phyloP scores from a whole-genome alignment of 441 rosid genomes.

The Syzygium syzygioides region DNA sequence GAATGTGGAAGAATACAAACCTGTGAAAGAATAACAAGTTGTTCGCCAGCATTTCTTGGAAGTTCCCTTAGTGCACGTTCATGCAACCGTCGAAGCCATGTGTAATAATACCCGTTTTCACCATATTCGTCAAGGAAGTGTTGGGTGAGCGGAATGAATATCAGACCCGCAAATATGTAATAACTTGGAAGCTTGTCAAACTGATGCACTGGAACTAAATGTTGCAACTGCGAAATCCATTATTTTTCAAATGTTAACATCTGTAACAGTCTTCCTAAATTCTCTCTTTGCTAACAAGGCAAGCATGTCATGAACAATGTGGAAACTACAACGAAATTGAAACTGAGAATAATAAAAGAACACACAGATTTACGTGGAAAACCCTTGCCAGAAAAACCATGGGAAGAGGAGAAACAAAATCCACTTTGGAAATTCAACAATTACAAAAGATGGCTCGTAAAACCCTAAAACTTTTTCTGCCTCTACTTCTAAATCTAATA shows the following conservation, averaged over 20 bases:
- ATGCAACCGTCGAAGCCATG: conserved; percentile 67
- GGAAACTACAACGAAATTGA: too few relatives aligned
- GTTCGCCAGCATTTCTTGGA: conserved; percentile 63
- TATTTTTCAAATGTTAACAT: background rate
- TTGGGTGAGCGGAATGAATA: conserved; percentile 72
- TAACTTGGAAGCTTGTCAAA: conserved; percentile 79
- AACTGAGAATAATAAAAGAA: too few relatives aligned
- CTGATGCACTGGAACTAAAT: conserved; percentile 79
- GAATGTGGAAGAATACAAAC: conserved; percentile 24
- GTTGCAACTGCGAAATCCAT: conserved; percentile 54
- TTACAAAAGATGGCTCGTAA: too few relatives aligned
- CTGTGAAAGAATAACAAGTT: conserved; percentile 84
- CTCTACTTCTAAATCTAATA: too few relatives aligned
- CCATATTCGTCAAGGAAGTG: conserved; percentile 85
- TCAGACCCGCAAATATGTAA: conserved; percentile 80
- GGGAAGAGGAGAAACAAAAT: too few relatives aligned
- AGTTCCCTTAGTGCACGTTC: conserved; percentile 68
- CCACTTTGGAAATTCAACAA: too few relatives aligned
- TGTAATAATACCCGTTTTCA: conserved; percentile 76
- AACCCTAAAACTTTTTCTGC: too few relatives aligned
- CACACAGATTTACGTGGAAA: too few relatives aligned
- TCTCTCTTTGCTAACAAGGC: background rate
- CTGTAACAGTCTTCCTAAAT: background rate
- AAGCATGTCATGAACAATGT: background rate
- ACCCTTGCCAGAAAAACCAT: too few relatives aligned